A percentile compares a stretch with the other conserved stretches of the same genome.
Conservation (phyloP, 164 flowering plant species). For the Nelumbo lutea region DNA sequence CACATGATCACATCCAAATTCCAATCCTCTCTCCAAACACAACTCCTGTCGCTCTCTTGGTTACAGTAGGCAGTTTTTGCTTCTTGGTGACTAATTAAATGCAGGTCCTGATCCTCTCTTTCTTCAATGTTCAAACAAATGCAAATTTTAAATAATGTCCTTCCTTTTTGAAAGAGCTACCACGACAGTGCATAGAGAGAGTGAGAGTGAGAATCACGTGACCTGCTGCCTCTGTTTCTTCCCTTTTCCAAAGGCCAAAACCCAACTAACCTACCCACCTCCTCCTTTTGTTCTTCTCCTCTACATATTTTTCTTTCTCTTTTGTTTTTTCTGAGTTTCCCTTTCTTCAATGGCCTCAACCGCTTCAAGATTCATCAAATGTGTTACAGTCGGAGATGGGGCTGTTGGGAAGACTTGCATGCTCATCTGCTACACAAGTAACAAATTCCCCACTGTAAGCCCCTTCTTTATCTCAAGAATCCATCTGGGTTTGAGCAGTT, state of each 20-base stretch:
- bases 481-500: conserved; percentile 15
- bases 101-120: too few relatives aligned
- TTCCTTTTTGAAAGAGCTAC: too few relatives aligned
- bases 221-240: conserved; percentile 19
- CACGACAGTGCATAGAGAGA: too few relatives aligned
- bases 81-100: too few relatives aligned
- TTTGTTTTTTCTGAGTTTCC: background rate
- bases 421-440: conserved; percentile 95
- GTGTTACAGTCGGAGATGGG: conserved; percentile 96
- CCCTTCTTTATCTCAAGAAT: conserved; percentile 2
- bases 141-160: too few relatives aligned
- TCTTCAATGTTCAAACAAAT: too few relatives aligned
- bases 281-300: background rate
- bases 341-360: conserved; percentile 55
- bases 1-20: too few relatives aligned
- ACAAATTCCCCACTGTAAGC: conserved; percentile 91
- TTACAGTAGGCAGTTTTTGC: too few relatives aligned
- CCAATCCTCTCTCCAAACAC: too few relatives aligned
- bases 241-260: conserved; percentile 7
- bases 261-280: conserved; percentile 1
- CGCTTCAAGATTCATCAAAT: conserved; percentile 89
- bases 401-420: conserved; percentile 97
- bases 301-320: background rate
- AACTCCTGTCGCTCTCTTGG: too few relatives aligned
- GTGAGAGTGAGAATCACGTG: conserved; percentile 70